phyloP scores from a whole-genome alignment of 1,139 yeast genomes.

The Geotrichum fermentans region DNA sequence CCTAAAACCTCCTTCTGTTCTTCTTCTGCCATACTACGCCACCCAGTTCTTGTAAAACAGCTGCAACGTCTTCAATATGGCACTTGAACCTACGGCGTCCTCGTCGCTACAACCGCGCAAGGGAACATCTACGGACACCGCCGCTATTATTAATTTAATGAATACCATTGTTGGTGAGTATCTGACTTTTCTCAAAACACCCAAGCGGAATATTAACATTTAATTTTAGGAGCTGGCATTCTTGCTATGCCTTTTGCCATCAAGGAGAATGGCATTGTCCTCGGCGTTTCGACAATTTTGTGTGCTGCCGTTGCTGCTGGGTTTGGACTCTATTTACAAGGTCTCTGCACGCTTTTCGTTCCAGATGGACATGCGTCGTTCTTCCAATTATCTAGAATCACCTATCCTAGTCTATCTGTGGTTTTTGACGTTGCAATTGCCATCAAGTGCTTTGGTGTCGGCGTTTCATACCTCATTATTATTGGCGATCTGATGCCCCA shows the following conservation, averaged over 20 bases:
- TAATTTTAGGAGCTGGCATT: constrained; percentile 75
- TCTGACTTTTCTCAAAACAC: background rate
- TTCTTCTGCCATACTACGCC: too few relatives aligned
- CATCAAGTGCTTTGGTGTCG: constrained; percentile 89
- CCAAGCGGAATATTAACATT: background rate
- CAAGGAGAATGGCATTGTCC: constrained; percentile 71
- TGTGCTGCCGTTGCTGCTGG: constrained; percentile 77
- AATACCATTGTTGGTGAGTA: constrained; percentile 38
- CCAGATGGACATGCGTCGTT: constrained; percentile 77
- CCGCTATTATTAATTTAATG: constrained; percentile 37
- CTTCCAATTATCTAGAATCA: constrained; percentile 73
- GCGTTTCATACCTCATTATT: constrained; percentile 79
- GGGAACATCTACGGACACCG: constrained; percentile 13
- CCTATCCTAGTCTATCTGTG: constrained; percentile 79
- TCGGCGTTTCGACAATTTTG: constrained; percentile 61
- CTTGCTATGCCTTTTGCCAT: constrained; percentile 90
- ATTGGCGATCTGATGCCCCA: constrained; percentile 87
- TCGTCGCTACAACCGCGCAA: background rate
- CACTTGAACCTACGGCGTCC: background rate
- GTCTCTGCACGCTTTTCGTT: constrained; percentile 64
- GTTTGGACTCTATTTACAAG: constrained; percentile 73
- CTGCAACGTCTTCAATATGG: too few relatives aligned
- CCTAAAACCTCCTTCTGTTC: too few relatives aligned
- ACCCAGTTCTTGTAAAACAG: too few relatives aligned
- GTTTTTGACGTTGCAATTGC: constrained; percentile 85